Conservation (phyloP, 2,329 filamentous ascomycete genomes). For the Pseudocercospora musae region DNA sequence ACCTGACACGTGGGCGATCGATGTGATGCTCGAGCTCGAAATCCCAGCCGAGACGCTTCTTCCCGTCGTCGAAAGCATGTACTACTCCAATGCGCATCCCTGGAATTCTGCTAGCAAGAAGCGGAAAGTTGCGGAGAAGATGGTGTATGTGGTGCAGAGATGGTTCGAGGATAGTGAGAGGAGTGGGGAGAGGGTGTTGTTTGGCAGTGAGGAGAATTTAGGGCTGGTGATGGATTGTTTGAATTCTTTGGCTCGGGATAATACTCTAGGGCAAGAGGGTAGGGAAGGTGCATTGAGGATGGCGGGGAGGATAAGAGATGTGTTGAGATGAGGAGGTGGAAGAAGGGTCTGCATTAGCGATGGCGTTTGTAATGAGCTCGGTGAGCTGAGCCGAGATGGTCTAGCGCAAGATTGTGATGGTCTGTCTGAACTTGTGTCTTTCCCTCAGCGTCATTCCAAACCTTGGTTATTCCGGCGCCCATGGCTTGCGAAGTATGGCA, state of each 20-base stretch:
- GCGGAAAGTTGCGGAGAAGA: conserved; percentile 58
- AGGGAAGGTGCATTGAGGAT: conserved; percentile 24
- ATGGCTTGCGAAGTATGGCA: too few species aligned
- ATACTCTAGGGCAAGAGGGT: conserved; percentile 22
- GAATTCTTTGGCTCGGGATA: conserved; percentile 23
- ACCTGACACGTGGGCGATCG: conserved; percentile 59
- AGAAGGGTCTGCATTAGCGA: conserved; percentile 11
- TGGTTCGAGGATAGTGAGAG: conserved; percentile 60
- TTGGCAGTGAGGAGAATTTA: conserved; percentile 60
- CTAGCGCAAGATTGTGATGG: too few species aligned
- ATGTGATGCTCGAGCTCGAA: conserved; percentile 62
- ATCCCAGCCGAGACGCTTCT: conserved; percentile 61
- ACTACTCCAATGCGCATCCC: conserved; percentile 64
- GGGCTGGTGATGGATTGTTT: conserved; percentile 38
- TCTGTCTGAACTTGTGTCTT: too few species aligned
- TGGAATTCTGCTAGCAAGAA: conserved; percentile 54
- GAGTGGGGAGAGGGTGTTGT: conserved; percentile 51
- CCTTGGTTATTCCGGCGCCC: too few species aligned
- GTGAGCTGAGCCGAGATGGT: too few species aligned
- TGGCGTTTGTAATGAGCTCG: conserved; percentile 11
- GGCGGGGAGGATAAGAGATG: conserved; percentile 15
- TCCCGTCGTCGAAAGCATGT: conserved; percentile 62
- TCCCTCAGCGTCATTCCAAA: too few species aligned
- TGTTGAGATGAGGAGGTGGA: conserved; percentile 10
- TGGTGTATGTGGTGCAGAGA: conserved; percentile 57